Evolutionary conservation across 352 stramenopile species (phyloP).

Genomic region (Phytophthora hibernalis): DNA sequence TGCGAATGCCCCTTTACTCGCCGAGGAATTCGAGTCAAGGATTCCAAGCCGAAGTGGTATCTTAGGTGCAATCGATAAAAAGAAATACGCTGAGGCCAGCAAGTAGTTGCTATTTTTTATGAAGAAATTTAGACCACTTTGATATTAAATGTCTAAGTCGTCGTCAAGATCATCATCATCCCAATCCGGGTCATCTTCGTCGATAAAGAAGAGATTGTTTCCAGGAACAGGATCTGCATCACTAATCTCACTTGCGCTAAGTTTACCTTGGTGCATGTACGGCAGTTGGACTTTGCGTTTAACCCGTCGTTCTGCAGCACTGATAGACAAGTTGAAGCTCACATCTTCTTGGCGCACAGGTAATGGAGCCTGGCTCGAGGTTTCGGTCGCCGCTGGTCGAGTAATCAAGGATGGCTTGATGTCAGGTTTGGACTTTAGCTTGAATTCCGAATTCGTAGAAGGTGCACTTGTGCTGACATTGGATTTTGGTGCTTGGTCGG

Average conservation of each 20-base stretch:
- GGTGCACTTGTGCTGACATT: constrained; percentile 1
- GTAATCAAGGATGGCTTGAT: neutral
- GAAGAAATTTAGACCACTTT: neutral
- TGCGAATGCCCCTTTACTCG: constrained; percentile 28
- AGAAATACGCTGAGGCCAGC: neutral
- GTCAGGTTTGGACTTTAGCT: constrained; percentile 13
- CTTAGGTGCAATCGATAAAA: neutral
- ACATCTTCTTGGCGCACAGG: constrained; percentile 65
- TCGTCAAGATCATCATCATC: constrained; percentile 70
- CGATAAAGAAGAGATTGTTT: constrained; percentile 73
- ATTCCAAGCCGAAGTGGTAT: neutral
- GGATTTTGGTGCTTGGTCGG: neutral
- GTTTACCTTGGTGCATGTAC: constrained; percentile 66
- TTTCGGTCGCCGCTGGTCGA: neutral
- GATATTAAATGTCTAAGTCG: constrained; percentile 56
- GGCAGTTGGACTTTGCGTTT: constrained; percentile 74
- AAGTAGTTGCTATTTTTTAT: neutral
- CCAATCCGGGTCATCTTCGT: constrained; percentile 84
- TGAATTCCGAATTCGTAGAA: constrained; percentile 7
- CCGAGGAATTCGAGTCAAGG: constrained; percentile 10
- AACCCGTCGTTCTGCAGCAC: constrained; percentile 54
- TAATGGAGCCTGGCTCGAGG: constrained; percentile 32
- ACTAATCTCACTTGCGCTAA: neutral
- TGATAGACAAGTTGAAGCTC: constrained; percentile 80
- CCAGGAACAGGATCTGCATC: constrained; percentile 5